These are phyloP conservation scores for Coemansia sp. DNA, from an alignment of 192 early-diverging fungal species.

Conservation along the genomic window DNA sequence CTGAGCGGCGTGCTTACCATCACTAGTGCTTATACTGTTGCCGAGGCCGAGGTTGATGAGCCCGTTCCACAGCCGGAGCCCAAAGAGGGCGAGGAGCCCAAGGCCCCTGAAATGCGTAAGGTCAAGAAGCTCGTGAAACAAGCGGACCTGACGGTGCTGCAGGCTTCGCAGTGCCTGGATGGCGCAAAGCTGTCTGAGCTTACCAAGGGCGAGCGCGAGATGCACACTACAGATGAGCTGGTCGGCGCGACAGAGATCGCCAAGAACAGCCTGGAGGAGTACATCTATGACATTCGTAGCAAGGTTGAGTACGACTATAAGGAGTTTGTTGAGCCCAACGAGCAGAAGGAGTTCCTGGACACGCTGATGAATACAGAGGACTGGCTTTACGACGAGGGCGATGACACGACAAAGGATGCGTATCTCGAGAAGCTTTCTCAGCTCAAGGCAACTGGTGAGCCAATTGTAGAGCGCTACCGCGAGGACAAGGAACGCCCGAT, in stretches of 20 bases:
- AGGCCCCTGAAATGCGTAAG: conserved; percentile 66
- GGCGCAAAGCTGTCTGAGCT: conserved; percentile 60
- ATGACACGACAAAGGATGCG: conserved; percentile 85
- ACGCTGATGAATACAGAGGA: conserved; percentile 83
- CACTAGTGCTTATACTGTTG: conserved; percentile 83
- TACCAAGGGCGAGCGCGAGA: conserved; percentile 79
- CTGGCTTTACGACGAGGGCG: conserved; percentile 98
- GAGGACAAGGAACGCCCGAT: conserved; percentile 83
- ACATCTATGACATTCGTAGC: conserved; percentile 91
- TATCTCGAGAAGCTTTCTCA: conserved; percentile 78
- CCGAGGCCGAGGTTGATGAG: conserved; percentile 84
- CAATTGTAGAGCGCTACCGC: conserved; percentile 74
- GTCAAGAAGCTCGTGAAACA: conserved; percentile 91
- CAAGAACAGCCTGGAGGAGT: conserved; percentile 97
- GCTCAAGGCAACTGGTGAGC: conserved; percentile 80
- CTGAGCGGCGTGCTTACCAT: conserved; percentile 77
- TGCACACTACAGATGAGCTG: conserved; percentile 81
- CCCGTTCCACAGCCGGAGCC: conserved; percentile 59
- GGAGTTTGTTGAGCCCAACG: conserved; percentile 70
- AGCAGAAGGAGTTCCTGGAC: conserved; percentile 67
- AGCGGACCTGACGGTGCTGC: conserved; percentile 73
- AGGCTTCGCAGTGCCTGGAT: conserved; percentile 63
- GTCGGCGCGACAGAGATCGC: conserved; percentile 90
- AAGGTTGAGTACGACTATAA: conserved; percentile 77
- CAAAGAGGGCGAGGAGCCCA: conserved; percentile 61